These are phyloP conservation scores for Chaetomium fimeti DNA, from an alignment of 495 filamentous ascomycete species.

Conservation along the genomic window DNA sequence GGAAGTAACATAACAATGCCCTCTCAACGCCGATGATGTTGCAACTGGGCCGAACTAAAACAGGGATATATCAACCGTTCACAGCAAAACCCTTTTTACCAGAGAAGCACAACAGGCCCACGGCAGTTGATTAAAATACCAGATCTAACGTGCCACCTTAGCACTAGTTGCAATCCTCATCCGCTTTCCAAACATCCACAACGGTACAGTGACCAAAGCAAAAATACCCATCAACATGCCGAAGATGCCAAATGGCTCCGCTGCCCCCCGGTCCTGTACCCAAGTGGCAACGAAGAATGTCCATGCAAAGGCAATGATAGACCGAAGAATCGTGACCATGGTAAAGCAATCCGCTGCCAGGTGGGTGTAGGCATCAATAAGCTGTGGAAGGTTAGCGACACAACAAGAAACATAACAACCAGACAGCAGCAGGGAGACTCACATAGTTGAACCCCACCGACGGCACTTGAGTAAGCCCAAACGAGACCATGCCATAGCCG, in stretches of 20 bases:
- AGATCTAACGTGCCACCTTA: slow-evolving; percentile 7
- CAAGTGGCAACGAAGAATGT: slow-evolving; percentile 11
- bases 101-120: no score
- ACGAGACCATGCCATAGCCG: neutral
- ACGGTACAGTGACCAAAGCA: neutral
- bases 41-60: no score
- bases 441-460: slow-evolving; percentile 14
- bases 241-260: slow-evolving; percentile 6
- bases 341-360: slow-evolving; percentile 14
- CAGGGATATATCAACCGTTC: no score
- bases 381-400: neutral
- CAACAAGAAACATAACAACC: neutral
- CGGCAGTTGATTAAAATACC: neutral
- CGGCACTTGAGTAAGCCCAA: slow-evolving; percentile 9
- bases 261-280: slow-evolving; percentile 8
- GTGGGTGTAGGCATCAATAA: slow-evolving; percentile 1
- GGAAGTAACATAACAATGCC: no score
- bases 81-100: no score
- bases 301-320: slow-evolving; percentile 10
- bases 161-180: slow-evolving; percentile 1
- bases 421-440: neutral
- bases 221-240: slow-evolving; percentile 16
- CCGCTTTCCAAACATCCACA: slow-evolving; percentile 10
- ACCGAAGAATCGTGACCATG: slow-evolving; percentile 9
- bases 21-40: no score